Evolutionary conservation across 2,329 filamentous ascomycete genomes (phyloP).

Genomic region (Phyllosticta citribraziliensis): DNA sequence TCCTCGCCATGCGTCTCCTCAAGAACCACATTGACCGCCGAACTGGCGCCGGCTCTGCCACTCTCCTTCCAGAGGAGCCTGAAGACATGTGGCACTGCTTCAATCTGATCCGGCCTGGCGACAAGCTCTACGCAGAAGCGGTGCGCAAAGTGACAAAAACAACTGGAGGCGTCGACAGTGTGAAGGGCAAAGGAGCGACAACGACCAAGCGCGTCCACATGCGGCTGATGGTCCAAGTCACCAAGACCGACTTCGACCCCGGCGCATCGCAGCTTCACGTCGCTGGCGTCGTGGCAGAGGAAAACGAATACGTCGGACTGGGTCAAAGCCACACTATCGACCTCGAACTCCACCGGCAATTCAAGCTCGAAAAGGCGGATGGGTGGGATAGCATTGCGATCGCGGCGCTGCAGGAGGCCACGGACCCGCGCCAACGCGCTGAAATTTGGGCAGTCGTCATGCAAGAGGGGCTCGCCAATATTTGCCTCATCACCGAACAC

Average conservation of each 20-base stretch:
- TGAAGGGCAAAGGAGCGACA: conserved; percentile 51
- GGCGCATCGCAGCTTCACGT: conserved; percentile 60
- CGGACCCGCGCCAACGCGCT: conserved; percentile 68
- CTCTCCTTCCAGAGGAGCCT: conserved; percentile 59
- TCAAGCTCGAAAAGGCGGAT: conserved; percentile 73
- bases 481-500: conserved; percentile 72
- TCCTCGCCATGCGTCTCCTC: conserved; percentile 50
- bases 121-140: conserved; percentile 56
- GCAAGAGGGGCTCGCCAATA: conserved; percentile 78
- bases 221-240: conserved; percentile 55
- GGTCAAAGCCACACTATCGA: conserved; percentile 66
- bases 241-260: conserved; percentile 58
- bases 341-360: conserved; percentile 77
- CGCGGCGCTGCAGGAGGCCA: conserved; percentile 66
- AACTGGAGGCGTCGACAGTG: conserved; percentile 22
- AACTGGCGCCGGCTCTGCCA: conserved; percentile 55
- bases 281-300: conserved; percentile 52
- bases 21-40: conserved; percentile 55
- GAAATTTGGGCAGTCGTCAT: conserved; percentile 86
- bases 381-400: conserved; percentile 87
- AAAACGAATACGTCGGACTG: conserved; percentile 58
- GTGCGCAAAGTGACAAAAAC: conserved; percentile 52
- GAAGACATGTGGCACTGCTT: conserved; percentile 76
- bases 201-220: conserved; percentile 55
- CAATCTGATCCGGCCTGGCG: conserved; percentile 58